Evolutionary conservation across 2,329 filamentous ascomycete genomes (phyloP), one percentile per base, ranked within the genome.

Genomic region (Emericellopsis cladophorae): DNA sequence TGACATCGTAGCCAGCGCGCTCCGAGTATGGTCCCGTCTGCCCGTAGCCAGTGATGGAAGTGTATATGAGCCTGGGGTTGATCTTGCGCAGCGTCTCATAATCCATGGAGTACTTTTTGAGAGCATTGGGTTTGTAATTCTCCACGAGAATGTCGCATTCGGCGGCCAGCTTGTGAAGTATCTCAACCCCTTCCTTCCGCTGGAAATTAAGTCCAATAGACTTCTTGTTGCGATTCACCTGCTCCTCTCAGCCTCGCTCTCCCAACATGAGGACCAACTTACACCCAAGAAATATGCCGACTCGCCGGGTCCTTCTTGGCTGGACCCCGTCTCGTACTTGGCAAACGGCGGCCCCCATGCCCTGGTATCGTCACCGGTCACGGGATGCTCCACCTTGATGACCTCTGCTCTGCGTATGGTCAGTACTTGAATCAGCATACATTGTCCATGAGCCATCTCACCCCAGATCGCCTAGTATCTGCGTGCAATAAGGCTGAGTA

Each of bases 161-260:
- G 45, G 81, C 79, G 2, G 78, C 87, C 0, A 98, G 74, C 51
- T 81, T 79, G 62, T 95, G 89, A 5, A 98, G 68, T 43, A 98
- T 88, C 11, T 85, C 77, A 21, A 95, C 81, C 7, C 92, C 92
- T 1, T 81, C 74, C 23, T 79, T 73, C 52, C 94, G 79, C 51
- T 92, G 84, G 55, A 98, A 98, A 0, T 89, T 95, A 2, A 98
- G 70, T 0, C 79, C 92, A 2, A 98, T 62, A 0, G 90, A 96
- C 58, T 92, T 95, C 59, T 98, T 98, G 65, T 98, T 98, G 40
- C 92, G 84, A 56, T 96, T 96, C 14, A 87, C 86, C 87, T 94
- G 36, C 15, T 4, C 26, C 4, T 29, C 26, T 29, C 26, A 29
- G 26, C 26, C 8, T 29, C 26, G 26, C 12, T 12, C 32, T 16